These are phyloP conservation scores for Hibiscus mutabilis DNA, from an alignment of 345 rosid species.

Conservation along the genomic window DNA sequence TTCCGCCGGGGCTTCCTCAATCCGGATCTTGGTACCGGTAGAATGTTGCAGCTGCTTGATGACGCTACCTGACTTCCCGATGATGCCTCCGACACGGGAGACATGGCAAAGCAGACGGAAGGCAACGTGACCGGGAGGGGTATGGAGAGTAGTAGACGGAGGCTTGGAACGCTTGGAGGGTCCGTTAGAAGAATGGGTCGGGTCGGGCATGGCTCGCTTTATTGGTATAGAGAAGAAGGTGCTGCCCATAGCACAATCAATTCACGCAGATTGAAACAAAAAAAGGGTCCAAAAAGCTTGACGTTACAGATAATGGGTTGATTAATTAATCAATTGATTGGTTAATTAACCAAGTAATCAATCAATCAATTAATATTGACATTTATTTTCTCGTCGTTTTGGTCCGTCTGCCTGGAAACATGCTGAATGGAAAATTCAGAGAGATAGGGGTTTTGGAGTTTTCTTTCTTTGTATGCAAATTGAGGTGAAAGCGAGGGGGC, in stretches of 20 bases:
- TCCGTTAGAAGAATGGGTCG: conserved; percentile 32
- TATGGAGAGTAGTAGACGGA: conserved; percentile 29
- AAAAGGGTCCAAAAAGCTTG: not conserved
- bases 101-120: conserved; percentile 72
- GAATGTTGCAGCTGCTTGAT: conserved; percentile 74
- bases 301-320: not conserved
- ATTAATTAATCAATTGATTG: not conserved
- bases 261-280: not conserved
- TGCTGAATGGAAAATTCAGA: not conserved
- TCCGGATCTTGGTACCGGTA: conserved; percentile 75
- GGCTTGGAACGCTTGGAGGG: conserved; percentile 53
- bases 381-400: not conserved
- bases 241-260: conserved; percentile 22
- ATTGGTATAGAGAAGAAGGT: conserved; percentile 26
- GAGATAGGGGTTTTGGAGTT: not conserved
- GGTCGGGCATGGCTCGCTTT: conserved; percentile 37
- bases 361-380: not conserved
- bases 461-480: no score
- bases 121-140: conserved; percentile 54
- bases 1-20: conserved; percentile 63
- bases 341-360: no score
- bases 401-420: no score
- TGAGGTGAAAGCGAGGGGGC: not conserved
- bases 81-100: conserved; percentile 73
- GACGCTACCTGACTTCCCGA: conserved; percentile 72